These are phyloP conservation scores for Garcia nutans DNA, from an alignment of 345 rosid genomes.

Conservation along the genomic window DNA sequence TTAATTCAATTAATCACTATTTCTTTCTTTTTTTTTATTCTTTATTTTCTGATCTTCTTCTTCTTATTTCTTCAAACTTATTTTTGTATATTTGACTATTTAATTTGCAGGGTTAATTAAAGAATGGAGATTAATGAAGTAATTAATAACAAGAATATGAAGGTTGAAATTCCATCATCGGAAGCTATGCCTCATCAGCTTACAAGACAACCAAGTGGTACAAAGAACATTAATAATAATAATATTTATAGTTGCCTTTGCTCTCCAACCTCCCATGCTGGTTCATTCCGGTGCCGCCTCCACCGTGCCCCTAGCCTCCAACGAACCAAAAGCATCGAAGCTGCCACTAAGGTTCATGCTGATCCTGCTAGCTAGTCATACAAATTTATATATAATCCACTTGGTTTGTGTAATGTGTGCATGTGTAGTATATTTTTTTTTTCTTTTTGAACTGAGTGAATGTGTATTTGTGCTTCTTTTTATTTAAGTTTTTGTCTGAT, in stretches of 20 bases:
- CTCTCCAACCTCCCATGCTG: constrained; percentile 73
- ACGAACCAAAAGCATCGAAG: constrained; percentile 57
- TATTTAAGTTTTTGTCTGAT: no score
- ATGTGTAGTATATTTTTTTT: no score
- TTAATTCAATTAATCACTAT: no score
- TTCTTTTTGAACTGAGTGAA: no score
- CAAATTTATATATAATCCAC: neutral
- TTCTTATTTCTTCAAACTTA: neutral
- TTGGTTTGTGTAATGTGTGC: neutral
- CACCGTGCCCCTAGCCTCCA: constrained; percentile 44
- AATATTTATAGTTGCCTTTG: constrained; percentile 52
- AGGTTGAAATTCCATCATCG: constrained; percentile 39
- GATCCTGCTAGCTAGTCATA: neutral
- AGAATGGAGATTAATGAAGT: constrained; percentile 34
- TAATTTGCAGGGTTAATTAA: neutral
- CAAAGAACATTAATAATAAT: constrained; percentile 29
- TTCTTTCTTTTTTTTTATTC: neutral
- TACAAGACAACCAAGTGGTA: constrained; percentile 51
- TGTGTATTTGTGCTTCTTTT: no score
- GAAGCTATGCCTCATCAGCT: constrained; percentile 20
- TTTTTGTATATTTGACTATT: neutral
- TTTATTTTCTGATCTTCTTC: neutral
- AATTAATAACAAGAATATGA: constrained; percentile 28
- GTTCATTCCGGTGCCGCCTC: constrained; percentile 30
- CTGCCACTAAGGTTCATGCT: constrained; percentile 28